Evolutionary conservation across 75 land plant genomes (phyloP).

Genomic region (Chamaecyparis obtusa): DNA sequence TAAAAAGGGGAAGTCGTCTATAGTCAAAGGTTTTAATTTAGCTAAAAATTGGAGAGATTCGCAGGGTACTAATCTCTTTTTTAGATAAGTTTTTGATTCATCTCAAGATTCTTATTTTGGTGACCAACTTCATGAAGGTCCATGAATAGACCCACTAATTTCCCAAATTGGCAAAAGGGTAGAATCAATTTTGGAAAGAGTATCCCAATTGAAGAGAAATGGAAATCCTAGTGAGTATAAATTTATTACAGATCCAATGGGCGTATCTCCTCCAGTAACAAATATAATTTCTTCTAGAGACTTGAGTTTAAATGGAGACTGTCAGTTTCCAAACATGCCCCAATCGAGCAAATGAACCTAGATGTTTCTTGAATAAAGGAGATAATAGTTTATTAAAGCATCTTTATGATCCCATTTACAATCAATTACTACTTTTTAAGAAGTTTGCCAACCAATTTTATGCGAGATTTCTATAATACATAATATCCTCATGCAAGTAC

Average conservation of each 20-base stretch:
- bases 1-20: no score
- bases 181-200: constrained; percentile 8
- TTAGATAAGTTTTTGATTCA: no score
- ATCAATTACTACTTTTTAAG: background rate
- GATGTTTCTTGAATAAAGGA: background rate
- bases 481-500: background rate
- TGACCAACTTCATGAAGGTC: no score
- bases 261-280: background rate
- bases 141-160: no score
- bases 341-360: background rate
- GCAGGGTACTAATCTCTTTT: no score
- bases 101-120: no score
- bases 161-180: no score
- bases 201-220: background rate
- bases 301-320: background rate
- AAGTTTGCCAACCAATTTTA: background rate
- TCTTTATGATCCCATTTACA: background rate
- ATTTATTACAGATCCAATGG: background rate
- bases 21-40: no score
- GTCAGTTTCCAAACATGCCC: background rate
- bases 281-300: background rate
- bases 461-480: no score
- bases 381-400: background rate
- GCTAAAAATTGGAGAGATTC: no score
- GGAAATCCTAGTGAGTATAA: background rate